Base-by-base conservation (phyloP, 2,329 filamentous ascomycete species). In the Magnaporthiopsis poae region DNA sequence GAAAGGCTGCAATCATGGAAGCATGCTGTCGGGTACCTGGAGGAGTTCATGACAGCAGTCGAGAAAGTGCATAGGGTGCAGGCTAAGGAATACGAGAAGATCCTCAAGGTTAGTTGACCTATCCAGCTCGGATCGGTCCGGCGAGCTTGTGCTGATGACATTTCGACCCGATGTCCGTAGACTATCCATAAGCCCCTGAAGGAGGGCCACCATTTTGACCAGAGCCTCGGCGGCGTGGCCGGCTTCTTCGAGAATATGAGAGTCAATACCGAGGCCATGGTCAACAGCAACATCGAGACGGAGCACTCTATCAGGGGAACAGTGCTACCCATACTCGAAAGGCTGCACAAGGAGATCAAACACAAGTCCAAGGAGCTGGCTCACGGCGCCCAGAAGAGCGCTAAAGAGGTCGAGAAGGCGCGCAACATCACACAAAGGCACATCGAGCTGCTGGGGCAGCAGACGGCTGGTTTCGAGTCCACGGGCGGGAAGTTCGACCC, bases 1-100 rank as follows among this genome's bases (percentile, higher is more conserved):
- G 92, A 98, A 81, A 88, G 95, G 70, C 83, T 99, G 68, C 90
- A 91, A 73, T 95, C 95, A 62, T 99, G 92, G 92, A 98, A 97
- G 77, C 94, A 98, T 77, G 91, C 93, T 68, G 91, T 92, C 69
- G 91, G 84, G 67, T 94, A 96, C 75, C 84, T 99, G 63, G 92
- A 98, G 78, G 92, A 96, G 65, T 99, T 97, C 76, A 84, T 98
- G 73, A 81, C 81, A 36, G 88, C 90, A 8, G 91, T 92, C 3
- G 92, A 96, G 77, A 97, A 94, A 82, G 83, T 91, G 67, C 89
- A 97, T 75, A 89, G 88, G 74, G 84, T 86, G 13, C 90, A 96
- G 72, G 88, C 91, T 66, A 98, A 96, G 81, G 94, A 98, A 77
- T 96, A 96, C 74, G 93, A 98, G 80, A 94, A 91, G 79, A 88